Evolutionary conservation across 305 asterid genomes (phyloP).

Genomic region (Fraxinus floribunda): DNA sequence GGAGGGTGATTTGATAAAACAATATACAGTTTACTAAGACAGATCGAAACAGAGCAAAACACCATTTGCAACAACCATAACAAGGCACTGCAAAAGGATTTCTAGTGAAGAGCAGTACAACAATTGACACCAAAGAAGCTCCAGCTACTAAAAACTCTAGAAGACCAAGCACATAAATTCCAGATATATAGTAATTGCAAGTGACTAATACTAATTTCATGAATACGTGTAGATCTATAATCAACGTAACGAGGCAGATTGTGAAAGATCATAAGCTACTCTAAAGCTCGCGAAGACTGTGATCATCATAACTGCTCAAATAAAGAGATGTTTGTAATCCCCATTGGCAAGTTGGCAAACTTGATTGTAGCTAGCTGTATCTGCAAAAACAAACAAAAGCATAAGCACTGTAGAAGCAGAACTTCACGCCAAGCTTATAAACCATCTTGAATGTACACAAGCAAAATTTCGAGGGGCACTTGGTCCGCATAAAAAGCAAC

Average conservation of each 20-base stretch:
- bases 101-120: not conserved
- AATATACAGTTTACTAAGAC: not conserved
- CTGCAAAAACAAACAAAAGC: conserved; percentile 36
- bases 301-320: conserved; percentile 26
- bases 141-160: not conserved
- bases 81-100: not conserved
- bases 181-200: not conserved
- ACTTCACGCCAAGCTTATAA: not conserved
- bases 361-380: conserved; percentile 43
- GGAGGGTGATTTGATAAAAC: not conserved
- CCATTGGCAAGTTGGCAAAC: conserved; percentile 67
- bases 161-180: not conserved
- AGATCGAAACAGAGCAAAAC: not conserved
- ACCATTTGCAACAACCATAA: conserved; percentile 3
- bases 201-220: not conserved
- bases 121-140: not conserved
- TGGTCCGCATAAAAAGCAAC: not conserved
- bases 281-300: not conserved
- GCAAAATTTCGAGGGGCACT: not conserved
- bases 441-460: not conserved
- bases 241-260: not conserved
- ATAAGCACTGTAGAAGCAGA: not conserved
- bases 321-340: conserved; percentile 56
- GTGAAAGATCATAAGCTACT: not conserved
- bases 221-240: not conserved